Base-by-base conservation (phyloP, 176 grass and related monocot species). In the Raddia distichophylla region DNA sequence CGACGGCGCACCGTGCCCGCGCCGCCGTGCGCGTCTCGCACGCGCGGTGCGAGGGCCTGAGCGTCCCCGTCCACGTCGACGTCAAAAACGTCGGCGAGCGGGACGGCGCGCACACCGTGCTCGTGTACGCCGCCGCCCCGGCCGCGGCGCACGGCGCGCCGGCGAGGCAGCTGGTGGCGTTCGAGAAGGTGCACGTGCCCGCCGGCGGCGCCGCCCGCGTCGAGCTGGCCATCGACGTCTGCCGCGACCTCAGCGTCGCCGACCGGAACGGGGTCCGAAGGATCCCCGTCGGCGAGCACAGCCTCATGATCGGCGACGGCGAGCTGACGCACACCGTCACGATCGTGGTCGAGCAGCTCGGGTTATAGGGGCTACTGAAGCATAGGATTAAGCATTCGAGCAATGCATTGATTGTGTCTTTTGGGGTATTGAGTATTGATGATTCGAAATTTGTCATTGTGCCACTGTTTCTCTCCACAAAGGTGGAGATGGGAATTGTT, bases 151-250 rank as follows among this genome's bases (percentile, higher is more conserved):
- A 82, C 60, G 86, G 82, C 7, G 69, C 90, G 19, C 74, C 95
- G 0, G 74, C n/a, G 2, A 73, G 68, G 78, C 90, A 91, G 19
- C 86, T 93, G 5, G 88, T 98, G 58, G 92, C 86, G 13, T 98
- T 98, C 47, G 90, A 98, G 83, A 98, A 98, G 79, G 90, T 95
- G 20, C 84, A 85, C 19, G 71, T 95, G 45, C 51, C 61, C 0
- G 84, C 92, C 10, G 88, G 88, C 3, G 67, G 82, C n/a, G 60
- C 66, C 12, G 88, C 84, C 16, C 76, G 88, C 20, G 92, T 93
- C 17, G 58, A 83, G 67, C 64, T 98, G 84, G 82, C n/a, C 44
- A 18, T 98, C 12, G 84, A 91, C 18, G 92, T 91, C 19, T 98
- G 92, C 45, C 67, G 52, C 7, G 59, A 75, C 65, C 78, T 98